Base-by-base conservation (phyloP, 805 yeast species). In the Candida sithepensis region DNA sequence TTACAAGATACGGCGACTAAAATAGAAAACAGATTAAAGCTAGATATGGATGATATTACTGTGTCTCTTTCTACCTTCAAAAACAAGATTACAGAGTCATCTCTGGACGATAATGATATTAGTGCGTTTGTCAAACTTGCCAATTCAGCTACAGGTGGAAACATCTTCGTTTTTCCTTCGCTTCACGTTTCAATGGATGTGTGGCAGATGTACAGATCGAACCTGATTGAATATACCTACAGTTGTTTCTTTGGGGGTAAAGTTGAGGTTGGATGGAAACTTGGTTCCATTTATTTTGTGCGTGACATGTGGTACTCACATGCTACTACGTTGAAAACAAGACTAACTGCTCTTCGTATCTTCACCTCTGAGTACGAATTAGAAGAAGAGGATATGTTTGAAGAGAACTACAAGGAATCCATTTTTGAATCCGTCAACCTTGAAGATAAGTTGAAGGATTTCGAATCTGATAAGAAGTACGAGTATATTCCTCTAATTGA, bases 221-320 rank as follows among this genome's bases (percentile, higher is more conserved):
- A 78, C 39, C 51, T 72, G 3, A 77, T 94, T 39, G 84, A 85
- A 56, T 89, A 84, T 59, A 70, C 75, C 1, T 94, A 79, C 64
- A 74, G 74, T 41, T 82, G 94, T 43, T 72, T 82, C 2, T 89
- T 94, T 69, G 96, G 88, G 8, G 97, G 96, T 23, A 81, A 88
- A 14, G 94, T 94, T 36, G 96, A 89, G 50, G 82, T 94, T 1
- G 78, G 88, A 42, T 94, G 99, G 99, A 94, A 94, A 62, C 69
- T 94, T 24, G 97, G 98, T 0, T 84, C 96, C 0, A 83, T 94
- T 18, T 88, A 86, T 58, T 89, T 89, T 53, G 88, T 94, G 30
- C 74, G 96, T 32, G 96, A 89, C 58, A 90, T 94, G 96, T 86
- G 91, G 84, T 78, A 89, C 13, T 79, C 90, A 2, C 97, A 94